A percentile compares a stretch with the other conserved stretches of the same genome.
phyloP scores from a whole-genome alignment of 148 eudicot genomes.

The Heliamphora exappendiculata region DNA sequence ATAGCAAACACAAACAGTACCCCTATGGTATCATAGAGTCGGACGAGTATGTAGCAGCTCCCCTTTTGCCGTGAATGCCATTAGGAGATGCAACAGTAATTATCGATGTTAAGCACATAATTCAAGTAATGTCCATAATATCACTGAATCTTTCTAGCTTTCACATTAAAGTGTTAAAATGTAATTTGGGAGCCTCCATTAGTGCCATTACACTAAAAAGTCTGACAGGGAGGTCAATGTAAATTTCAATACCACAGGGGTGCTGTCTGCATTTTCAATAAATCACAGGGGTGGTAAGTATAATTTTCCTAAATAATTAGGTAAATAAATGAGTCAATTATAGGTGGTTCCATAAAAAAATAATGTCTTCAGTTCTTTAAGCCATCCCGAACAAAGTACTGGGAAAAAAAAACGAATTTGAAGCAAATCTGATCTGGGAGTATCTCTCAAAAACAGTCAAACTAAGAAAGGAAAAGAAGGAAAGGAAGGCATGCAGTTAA shows the following conservation, averaged over 20 bases:
- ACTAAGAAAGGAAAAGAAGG: background rate
- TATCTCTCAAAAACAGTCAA: background rate
- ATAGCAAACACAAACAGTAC: background rate
- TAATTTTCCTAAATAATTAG: background rate
- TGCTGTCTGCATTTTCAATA: background rate
- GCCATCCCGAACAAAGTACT: background rate
- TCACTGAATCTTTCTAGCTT: background rate
- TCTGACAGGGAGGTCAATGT: too few relatives aligned
- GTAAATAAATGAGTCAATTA: background rate
- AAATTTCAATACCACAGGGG: background rate
- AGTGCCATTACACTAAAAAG: background rate
- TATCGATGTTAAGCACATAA: background rate
- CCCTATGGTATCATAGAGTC: background rate
- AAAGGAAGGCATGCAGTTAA: background rate
- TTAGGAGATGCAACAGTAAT: background rate
- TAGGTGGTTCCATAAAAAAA: background rate
- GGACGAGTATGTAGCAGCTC: background rate
- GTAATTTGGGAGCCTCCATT: slow-evolving; percentile 4
- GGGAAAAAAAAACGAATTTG: background rate
- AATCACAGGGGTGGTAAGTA: background rate
- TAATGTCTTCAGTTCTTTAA: background rate
- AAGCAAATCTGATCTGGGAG: background rate
- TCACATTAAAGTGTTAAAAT: background rate
- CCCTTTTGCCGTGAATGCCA: background rate
- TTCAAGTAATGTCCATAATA: background rate